Evolutionary conservation across 1,284 basidiomycete genomes (phyloP).

Genomic region (Sparassis latifolia): DNA sequence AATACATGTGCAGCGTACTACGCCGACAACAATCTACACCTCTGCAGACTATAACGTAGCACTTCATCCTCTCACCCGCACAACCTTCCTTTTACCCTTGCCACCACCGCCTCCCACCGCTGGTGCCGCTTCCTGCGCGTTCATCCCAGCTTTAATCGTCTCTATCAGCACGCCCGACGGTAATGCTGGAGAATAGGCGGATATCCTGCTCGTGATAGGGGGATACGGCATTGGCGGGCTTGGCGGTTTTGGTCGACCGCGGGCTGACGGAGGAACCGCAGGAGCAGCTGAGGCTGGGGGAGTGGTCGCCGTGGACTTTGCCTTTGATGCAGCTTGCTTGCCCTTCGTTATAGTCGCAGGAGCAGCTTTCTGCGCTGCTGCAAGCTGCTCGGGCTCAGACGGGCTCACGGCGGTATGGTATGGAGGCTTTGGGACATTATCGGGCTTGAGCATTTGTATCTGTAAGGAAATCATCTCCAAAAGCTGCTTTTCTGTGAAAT

Average conservation of each 20-base stretch:
- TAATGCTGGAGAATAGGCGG: conserved; percentile 64
- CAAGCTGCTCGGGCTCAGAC: conserved; percentile 11
- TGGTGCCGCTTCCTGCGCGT: conserved; percentile 40
- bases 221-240: conserved; percentile 51
- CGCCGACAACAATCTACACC: no score
- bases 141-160: conserved; percentile 77
- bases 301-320: conserved; percentile 17
- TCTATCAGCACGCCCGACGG: conserved; percentile 69
- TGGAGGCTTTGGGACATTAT: conserved; percentile 63
- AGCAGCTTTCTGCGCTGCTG: conserved; percentile 16
- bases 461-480: conserved; percentile 71
- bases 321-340: conserved; percentile 36
- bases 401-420: conserved; percentile 31
- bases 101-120: conserved; percentile 34
- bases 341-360: conserved; percentile 29
- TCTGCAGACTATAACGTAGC: no score
- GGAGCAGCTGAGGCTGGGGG: conserved; percentile 15
- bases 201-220: conserved; percentile 46
- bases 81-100: conserved; percentile 74
- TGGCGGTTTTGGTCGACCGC: conserved; percentile 41
- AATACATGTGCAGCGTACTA: no score
- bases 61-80: conserved; percentile 57
- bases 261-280: conserved; percentile 27
- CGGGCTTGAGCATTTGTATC: conserved; percentile 70
- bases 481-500: conserved; percentile 70